A percentile compares a stretch with the other conserved stretches of the same genome.
Evolutionary conservation across 2,329 filamentous ascomycete genomes (phyloP).

Genomic region (Phialocephala sp.): DNA sequence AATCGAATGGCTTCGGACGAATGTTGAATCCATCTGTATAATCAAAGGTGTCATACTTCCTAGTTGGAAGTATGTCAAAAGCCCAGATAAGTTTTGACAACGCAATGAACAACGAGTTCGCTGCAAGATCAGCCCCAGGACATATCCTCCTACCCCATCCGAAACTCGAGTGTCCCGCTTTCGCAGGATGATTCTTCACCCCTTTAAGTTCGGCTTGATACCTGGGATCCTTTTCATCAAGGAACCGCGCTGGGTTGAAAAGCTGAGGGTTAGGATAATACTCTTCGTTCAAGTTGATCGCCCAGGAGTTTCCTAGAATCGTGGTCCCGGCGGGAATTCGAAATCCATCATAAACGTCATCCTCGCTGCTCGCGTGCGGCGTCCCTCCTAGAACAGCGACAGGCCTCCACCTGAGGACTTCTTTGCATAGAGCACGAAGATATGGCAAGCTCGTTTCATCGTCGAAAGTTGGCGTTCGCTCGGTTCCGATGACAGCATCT

Average conservation of each 20-base stretch:
- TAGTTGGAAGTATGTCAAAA: conserved; percentile 46
- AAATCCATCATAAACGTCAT: conserved; percentile 45
- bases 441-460: conserved; percentile 50
- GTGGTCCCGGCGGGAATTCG: conserved; percentile 48
- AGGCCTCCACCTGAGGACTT: conserved; percentile 54
- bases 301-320: conserved; percentile 49
- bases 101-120: conserved; percentile 53
- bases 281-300: conserved; percentile 45
- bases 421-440: conserved; percentile 50
- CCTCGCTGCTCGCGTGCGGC: conserved; percentile 47
- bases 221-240: conserved; percentile 40
- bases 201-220: conserved; percentile 28
- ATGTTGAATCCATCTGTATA: conserved; percentile 45
- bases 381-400: conserved; percentile 56
- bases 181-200: conserved; percentile 31
- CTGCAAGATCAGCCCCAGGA: conserved; percentile 61
- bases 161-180: conserved; percentile 44
- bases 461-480: conserved; percentile 45
- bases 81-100: conserved; percentile 59
- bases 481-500: conserved; percentile 47
- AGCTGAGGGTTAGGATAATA: conserved; percentile 50
- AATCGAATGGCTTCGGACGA: conserved; percentile 43
- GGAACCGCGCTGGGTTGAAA: conserved; percentile 52
- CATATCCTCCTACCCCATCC: conserved; percentile 55
- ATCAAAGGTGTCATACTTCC: conserved; percentile 35